Evolutionary conservation across 352 stramenopile species (phyloP).

Genomic region (Phytophthora fragariaefolia): DNA sequence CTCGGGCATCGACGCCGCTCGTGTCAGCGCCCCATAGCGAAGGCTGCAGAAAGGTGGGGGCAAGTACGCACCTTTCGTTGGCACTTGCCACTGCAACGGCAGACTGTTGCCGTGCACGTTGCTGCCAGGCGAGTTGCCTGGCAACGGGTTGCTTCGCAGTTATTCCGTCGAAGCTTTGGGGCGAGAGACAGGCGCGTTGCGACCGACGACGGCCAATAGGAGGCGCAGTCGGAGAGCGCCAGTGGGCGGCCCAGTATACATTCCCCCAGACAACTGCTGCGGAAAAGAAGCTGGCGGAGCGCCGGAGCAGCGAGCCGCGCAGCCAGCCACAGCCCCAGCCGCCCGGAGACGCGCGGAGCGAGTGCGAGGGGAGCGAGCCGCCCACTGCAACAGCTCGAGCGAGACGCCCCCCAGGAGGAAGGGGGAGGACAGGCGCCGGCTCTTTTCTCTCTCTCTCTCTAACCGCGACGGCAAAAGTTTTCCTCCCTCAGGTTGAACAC

Average conservation of each 20-base stretch:
- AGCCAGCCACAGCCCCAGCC: slow-evolving; percentile 4
- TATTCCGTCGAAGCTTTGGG: too few species aligned
- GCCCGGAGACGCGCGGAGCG: background rate
- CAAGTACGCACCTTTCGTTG: background rate
- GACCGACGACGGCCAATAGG: too few species aligned
- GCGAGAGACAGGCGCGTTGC: too few species aligned
- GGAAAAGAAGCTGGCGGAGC: slow-evolving; percentile 26
- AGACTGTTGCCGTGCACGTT: background rate
- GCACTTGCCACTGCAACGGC: background rate
- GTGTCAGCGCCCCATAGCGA: background rate
- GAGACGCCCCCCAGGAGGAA: background rate
- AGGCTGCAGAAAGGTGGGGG: background rate
- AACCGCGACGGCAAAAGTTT: too few species aligned
- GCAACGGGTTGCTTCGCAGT: too few species aligned
- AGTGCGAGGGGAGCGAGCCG: background rate
- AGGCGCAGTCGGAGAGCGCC: too few species aligned
- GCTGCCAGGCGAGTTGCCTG: background rate
- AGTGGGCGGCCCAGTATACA: slow-evolving; percentile 17
- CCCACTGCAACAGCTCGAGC: background rate
- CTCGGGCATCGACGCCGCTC: background rate
- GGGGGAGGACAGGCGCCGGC: background rate
- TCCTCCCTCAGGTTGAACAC: background rate
- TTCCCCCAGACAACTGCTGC: slow-evolving; percentile 13
- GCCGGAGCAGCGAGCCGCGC: background rate
- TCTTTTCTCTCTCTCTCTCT: too few species aligned